These are phyloP conservation scores for Gaultheria prostrata DNA, from an alignment of 148 eudicot species.

Conservation along the genomic window DNA sequence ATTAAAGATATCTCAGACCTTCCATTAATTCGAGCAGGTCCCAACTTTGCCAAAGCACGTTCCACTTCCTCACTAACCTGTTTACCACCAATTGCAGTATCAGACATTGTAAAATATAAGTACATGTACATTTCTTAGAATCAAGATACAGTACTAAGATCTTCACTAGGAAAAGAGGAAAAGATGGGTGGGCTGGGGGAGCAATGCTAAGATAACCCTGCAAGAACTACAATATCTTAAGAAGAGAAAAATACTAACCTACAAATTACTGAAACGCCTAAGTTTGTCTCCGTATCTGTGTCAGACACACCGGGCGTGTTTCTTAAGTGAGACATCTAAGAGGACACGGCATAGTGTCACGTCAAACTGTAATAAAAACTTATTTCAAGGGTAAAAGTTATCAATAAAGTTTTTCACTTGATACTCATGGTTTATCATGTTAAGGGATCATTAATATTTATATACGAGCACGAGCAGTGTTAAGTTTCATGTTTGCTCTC, in stretches of 20 bases:
- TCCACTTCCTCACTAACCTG: slow-evolving; percentile 91
- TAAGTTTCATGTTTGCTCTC: neutral
- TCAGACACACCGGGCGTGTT: neutral
- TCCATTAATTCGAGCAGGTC: slow-evolving; percentile 58
- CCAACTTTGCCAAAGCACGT: slow-evolving; percentile 79
- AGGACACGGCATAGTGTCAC: neutral
- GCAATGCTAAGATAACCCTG: neutral
- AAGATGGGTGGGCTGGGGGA: neutral
- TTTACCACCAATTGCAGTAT: slow-evolving; percentile 17
- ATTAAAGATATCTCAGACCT: slow-evolving; percentile 37
- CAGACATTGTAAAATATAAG: neutral
- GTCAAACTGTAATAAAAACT: neutral
- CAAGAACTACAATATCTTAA: neutral
- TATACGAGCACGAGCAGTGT: neutral
- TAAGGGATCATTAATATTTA: neutral
- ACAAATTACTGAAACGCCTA: neutral
- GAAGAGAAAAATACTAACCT: neutral
- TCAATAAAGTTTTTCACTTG: neutral
- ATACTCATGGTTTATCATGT: neutral
- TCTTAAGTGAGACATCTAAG: neutral
- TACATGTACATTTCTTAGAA: neutral
- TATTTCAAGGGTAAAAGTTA: neutral
- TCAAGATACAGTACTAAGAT: neutral
- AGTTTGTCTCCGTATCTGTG: neutral
- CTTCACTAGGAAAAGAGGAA: neutral